Evolutionary conservation across 2,329 filamentous ascomycete species (phyloP).

Genomic region (Ophiostoma fasciatum): DNA sequence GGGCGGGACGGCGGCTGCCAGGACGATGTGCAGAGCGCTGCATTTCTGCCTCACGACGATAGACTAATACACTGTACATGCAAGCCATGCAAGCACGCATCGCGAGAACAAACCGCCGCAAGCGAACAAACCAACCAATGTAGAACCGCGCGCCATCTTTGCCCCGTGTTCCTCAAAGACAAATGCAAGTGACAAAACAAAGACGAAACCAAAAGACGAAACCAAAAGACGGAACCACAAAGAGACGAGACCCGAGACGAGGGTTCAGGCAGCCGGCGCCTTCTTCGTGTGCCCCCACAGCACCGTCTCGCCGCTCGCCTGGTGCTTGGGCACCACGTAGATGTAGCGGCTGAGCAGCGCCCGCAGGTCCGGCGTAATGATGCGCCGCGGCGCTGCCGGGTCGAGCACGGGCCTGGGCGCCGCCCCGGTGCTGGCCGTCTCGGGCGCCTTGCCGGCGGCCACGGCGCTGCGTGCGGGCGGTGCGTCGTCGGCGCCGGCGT

Average conservation of each 20-base stretch:
- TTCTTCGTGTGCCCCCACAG: constrained; percentile 9
- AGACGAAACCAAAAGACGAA: too few species aligned
- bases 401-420: background rate
- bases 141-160: too few species aligned
- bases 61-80: too few species aligned
- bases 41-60: too few species aligned
- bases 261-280: background rate
- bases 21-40: too few species aligned
- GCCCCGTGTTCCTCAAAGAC: too few species aligned
- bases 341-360: constrained; percentile 35
- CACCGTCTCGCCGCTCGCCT: constrained; percentile 1
- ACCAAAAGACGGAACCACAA: background rate
- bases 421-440: background rate
- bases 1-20: too few species aligned
- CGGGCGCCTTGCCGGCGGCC: constrained; percentile 8
- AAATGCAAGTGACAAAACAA: background rate
- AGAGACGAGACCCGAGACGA: too few species aligned
- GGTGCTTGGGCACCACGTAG: constrained; percentile 16
- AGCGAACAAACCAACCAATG: too few species aligned
- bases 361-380: constrained; percentile 43
- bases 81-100: too few species aligned
- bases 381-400: constrained; percentile 18
- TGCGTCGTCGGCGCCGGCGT: background rate
- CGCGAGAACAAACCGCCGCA: too few species aligned
- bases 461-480: background rate